A percentile compares a stretch with the other conserved stretches of the same genome.
These are phyloP conservation scores for Fusarium sp. DNA, from an alignment of 2,329 filamentous ascomycete genomes.

Conservation along the genomic window DNA sequence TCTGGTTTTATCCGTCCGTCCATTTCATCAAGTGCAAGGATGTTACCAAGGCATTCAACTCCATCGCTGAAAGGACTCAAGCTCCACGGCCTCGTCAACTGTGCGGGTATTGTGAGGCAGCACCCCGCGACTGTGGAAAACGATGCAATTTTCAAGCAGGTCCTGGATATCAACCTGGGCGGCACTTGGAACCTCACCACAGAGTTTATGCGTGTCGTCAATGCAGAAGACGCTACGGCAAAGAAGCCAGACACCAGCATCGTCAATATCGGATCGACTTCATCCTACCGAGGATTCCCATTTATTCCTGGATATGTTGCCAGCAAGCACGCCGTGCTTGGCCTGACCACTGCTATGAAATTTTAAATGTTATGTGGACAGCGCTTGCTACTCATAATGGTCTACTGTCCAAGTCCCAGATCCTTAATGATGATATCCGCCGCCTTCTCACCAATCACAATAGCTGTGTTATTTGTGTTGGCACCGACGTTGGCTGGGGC, in stretches of 20 bases:
- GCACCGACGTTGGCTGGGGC: slow-evolving; percentile 55
- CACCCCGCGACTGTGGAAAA: neutral
- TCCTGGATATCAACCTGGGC: neutral
- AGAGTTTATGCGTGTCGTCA: neutral
- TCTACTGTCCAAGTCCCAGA: slow-evolving; percentile 37
- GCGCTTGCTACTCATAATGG: neutral
- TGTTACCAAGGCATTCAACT: too few species aligned
- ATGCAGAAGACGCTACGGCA: neutral
- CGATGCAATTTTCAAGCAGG: neutral
- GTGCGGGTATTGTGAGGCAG: neutral
- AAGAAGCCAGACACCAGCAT: neutral
- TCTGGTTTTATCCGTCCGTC: too few species aligned
- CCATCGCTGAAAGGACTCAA: too few species aligned
- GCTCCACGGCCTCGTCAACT: neutral
- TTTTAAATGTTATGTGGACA: neutral
- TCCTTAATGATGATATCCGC: slow-evolving; percentile 56
- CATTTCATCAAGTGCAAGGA: too few species aligned
- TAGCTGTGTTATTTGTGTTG: slow-evolving; percentile 63
- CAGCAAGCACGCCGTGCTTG: neutral
- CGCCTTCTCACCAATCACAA: slow-evolving; percentile 62
- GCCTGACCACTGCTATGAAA: neutral
- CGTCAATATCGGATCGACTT: neutral
- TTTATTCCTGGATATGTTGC: neutral
- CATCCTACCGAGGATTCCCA: neutral
- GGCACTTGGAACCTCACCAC: neutral